Base-by-base conservation (phyloP, 768 basidiomycete species). In the Antrodiella citrinella region DNA sequence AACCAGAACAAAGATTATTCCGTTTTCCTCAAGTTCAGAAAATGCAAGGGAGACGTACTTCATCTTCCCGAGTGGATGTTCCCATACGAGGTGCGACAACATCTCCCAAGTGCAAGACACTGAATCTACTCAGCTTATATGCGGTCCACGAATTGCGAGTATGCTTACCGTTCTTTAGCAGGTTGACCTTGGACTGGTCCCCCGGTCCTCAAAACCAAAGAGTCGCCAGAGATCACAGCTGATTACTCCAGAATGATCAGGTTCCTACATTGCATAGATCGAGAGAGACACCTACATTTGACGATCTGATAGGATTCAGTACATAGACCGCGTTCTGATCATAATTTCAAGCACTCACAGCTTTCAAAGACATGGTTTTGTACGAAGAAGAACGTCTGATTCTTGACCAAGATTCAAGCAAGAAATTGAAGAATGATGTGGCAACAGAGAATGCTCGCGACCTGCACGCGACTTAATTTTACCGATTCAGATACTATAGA, bases 161-260 rank as follows among this genome's bases (percentile, higher is more conserved):
- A 46, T 43, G 61, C 72, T 51, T 57, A 88, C 91, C 90, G 78
- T 69, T 96, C 92, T 71, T 94, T 95, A 1, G 91, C 83, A 49
- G 84, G 81, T 65, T 92, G 90, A 5, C 92, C 91, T 62, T 89
- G 87, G 1, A 84, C 77, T 26, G 82, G 84, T 38, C 78, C 81
- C 54, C 80, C 77, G 56, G 78, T 84, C 67, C 92, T 83, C 48
- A 96, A 71, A 51, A 95, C 76, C 51, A 94, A 79, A 39, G 91
- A 86, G 66, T 95, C 93, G 30, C 91, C 92, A 41, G 92, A 95
- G 54, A 90, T 78, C 59, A 89, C 91, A 62, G 89, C 92, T 92
- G 64, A 45, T 64, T 62, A 57, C 51, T 57, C 45, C 53, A 63
- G 26, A 54, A 54, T 60, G 54, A 62, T 58, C 53, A 64, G 60